Evolutionary conservation across 441 rosid species (phyloP), one percentile per base, ranked within the genome.

Genomic region (Jatropha multifida): DNA sequence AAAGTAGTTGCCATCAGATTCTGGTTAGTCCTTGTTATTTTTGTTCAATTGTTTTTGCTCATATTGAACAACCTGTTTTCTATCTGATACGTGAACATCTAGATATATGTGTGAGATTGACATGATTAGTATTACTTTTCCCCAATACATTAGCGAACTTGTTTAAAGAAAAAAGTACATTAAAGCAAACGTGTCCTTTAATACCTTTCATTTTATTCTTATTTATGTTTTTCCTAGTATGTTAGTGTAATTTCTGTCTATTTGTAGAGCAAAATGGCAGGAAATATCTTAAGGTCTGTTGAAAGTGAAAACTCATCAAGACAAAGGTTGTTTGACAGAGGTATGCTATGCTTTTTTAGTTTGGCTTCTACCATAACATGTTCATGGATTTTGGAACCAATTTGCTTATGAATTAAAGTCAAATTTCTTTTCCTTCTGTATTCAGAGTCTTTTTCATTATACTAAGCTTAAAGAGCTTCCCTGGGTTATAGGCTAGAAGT

Each of bases 251-350:
- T 74, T 38, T 71, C 67, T 69, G 20, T 76, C 40, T 77, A 23
- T 78, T 58, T 88, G 79, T 80, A 92, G 94, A 88, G 93, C 78
- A 86, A 85, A 79, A 69, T 90, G 48, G 79, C 89, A 0, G 97
- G 97, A 66, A 86, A 77, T 49, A 67, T 81, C 59, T 88, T 89
- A 46, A 90, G 86, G 82, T 86, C 90, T 59, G 72, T 86, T 76
- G 84, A 84, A 72, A 82, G 79, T 49, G 91, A 85, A 64, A 78
- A 80, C 52, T 76, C 85, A 71, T 91, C 97, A 60, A 88, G 93
- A 49, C 86, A 88, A 85, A 87, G 96, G 80, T 86, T 91, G 85
- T 67, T 83, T 59, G 84, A 87, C 8, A 85, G 76, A 77, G 94
- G 94, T 92, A 74, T 65, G 75, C 44, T 62, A 74, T 41, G 7